These are phyloP conservation scores for Eucalyptus grandis DNA, from an alignment of 345 rosid genomes.

Conservation along the genomic window DNA sequence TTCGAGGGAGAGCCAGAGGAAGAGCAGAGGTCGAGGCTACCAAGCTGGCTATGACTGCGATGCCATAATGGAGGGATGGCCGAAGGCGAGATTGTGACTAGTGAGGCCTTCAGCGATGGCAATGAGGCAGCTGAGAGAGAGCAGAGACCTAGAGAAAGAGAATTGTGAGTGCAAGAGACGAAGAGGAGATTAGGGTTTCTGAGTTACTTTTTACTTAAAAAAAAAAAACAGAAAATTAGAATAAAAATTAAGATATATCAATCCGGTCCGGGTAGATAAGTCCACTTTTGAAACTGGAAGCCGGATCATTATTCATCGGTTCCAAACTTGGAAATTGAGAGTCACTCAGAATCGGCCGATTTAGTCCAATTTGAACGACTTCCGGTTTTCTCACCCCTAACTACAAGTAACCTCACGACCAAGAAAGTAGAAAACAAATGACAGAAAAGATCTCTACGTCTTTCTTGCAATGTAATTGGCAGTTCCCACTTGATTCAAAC, in stretches of 20 bases:
- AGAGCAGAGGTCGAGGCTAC: neutral
- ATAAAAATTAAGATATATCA: neutral
- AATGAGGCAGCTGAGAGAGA: neutral
- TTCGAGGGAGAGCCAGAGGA: neutral
- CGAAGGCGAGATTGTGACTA: neutral
- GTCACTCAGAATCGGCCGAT: rapidly evolving
- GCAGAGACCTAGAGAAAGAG: neutral
- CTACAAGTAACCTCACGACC: neutral
- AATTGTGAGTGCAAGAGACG: neutral
- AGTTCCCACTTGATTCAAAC: neutral
- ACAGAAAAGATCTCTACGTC: neutral
- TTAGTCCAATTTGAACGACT: rapidly evolving
- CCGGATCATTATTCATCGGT: neutral
- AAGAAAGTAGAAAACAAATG: neutral
- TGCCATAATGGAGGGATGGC: neutral
- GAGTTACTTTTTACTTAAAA: neutral
- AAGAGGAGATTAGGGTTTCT: neutral
- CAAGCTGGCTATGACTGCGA: neutral
- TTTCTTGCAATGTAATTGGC: neutral
- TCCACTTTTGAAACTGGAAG: neutral
- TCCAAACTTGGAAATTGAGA: neutral
- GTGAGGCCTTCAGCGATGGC: neutral
- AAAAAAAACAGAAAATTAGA: neutral
- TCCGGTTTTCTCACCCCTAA: neutral
- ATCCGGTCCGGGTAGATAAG: rapidly evolving